A percentile compares a stretch with the other conserved stretches of the same genome.
These are phyloP conservation scores for Trichoderma aggressivum DNA, from an alignment of 2,329 filamentous ascomycete genomes.

Conservation along the genomic window DNA sequence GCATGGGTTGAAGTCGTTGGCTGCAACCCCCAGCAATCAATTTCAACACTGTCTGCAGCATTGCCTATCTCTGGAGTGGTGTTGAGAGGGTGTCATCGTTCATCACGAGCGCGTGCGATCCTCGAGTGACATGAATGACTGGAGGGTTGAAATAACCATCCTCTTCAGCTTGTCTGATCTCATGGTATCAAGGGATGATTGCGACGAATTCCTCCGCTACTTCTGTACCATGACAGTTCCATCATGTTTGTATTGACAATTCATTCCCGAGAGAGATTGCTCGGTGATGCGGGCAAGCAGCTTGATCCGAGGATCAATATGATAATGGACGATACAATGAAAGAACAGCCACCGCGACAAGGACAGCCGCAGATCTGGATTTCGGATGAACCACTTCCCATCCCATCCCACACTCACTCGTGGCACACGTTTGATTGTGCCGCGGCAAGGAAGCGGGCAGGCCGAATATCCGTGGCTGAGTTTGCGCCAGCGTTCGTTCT, in stretches of 20 bases:
- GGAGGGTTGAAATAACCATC: neutral
- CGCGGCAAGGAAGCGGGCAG: neutral
- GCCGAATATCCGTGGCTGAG: neutral
- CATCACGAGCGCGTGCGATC: neutral
- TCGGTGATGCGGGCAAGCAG: neutral
- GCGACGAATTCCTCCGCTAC: neutral
- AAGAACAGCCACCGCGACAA: neutral
- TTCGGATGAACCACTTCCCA: neutral
- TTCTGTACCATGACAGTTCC: neutral
- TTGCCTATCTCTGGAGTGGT: neutral
- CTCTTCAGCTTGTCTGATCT: neutral
- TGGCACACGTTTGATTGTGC: neutral
- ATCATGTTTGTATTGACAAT: neutral
- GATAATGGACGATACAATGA: neutral
- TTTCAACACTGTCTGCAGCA: neutral
- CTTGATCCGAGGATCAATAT: neutral
- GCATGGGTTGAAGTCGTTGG: neutral
- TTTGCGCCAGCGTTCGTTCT: neutral
- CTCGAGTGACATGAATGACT: neutral
- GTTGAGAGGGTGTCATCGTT: neutral
- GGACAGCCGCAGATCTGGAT: neutral
- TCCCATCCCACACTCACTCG: neutral
- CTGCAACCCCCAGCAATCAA: neutral
- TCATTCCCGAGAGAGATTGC: neutral
- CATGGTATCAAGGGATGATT: neutral